phyloP scores from a whole-genome alignment of 176 grass and related monocot genomes.

The Juncus effusus region DNA sequence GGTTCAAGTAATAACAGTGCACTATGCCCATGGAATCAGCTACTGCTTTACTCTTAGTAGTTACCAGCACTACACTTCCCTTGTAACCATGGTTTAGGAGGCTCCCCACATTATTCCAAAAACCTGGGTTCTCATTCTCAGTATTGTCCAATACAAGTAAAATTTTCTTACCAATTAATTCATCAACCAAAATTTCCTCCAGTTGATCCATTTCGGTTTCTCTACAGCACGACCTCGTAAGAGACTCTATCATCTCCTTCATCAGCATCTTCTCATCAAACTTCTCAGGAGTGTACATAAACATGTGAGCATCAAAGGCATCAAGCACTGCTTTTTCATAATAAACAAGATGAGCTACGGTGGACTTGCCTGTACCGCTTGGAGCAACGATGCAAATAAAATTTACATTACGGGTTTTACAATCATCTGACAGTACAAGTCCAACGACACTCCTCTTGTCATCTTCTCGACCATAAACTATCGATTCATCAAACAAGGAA shows the following conservation, averaged over 20 bases:
- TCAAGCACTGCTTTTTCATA: constrained; percentile 7
- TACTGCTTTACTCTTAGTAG: neutral
- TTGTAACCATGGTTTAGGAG: constrained; percentile 12
- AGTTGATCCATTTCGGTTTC: neutral
- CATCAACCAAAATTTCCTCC: constrained; percentile 7
- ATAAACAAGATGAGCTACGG: constrained; percentile 19
- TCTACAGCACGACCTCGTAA: neutral
- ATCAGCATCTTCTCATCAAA: neutral
- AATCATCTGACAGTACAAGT: neutral
- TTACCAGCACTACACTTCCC: constrained; percentile 21
- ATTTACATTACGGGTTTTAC: neutral
- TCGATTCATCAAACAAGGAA: too few species aligned
- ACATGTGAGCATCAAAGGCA: constrained; percentile 27
- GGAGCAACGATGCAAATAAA: neutral
- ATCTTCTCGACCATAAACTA: too few species aligned
- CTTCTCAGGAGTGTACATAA: constrained; percentile 17
- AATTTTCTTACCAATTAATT: constrained; percentile 2
- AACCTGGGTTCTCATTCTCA: constrained; percentile 2
- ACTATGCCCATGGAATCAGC: neutral
- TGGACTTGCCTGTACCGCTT: constrained; percentile 26
- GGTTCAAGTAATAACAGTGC: constrained; percentile 1
- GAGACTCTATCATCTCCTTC: constrained; percentile 7
- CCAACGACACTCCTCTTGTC: neutral
- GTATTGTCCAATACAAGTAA: constrained; percentile 32
- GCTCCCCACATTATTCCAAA: neutral